Evolutionary conservation across 306 rosid genomes (phyloP).

Genomic region (Glycine latifolia): DNA sequence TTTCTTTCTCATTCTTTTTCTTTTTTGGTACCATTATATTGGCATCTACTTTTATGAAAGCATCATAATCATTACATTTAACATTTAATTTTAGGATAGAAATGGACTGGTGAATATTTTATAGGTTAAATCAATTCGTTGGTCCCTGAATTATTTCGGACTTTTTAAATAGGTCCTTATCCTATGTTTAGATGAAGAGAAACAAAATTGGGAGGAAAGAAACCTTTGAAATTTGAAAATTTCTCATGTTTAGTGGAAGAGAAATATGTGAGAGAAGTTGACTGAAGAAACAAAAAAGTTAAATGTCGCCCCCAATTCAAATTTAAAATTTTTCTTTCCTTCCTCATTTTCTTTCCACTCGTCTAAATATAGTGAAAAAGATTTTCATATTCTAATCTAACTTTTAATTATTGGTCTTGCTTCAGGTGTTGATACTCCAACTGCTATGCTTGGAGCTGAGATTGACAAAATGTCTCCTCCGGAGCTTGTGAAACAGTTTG

Average conservation of each 20-base stretch:
- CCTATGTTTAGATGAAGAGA: too few species aligned
- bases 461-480: slow-evolving; percentile 60
- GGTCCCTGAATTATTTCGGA: too few species aligned
- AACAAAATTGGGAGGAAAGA: too few species aligned
- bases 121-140: too few species aligned
- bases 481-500: slow-evolving; percentile 67
- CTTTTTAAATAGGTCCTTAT: too few species aligned
- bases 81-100: too few species aligned
- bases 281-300: not conserved
- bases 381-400: not conserved
- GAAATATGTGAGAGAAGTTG: not conserved
- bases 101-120: too few species aligned
- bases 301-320: not conserved
- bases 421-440: slow-evolving; percentile 66
- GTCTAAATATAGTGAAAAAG: not conserved
- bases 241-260: not conserved
- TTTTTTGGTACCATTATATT: too few species aligned
- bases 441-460: slow-evolving; percentile 71
- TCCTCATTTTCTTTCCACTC: not conserved
- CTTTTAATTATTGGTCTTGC: slow-evolving; percentile 9
- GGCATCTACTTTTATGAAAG: too few species aligned
- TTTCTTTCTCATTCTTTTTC: not conserved
- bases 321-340: too few species aligned
- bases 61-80: too few species aligned
- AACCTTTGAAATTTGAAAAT: not conserved